phyloP scores from a whole-genome alignment of 2,329 filamentous ascomycete genomes.

The Arthrinium phaeospermum region DNA sequence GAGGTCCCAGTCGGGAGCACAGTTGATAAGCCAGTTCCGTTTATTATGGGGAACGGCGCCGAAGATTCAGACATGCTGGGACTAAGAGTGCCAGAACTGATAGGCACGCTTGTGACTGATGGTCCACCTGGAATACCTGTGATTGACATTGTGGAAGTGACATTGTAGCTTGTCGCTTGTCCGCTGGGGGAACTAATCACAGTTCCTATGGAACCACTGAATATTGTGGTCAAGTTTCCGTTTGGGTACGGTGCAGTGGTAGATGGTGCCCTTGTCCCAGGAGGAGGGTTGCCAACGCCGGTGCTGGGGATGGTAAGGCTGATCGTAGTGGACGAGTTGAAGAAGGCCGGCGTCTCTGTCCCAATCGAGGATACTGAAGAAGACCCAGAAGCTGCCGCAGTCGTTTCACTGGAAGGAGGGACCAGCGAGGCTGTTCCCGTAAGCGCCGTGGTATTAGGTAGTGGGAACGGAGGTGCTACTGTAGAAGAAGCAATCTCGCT shows the following conservation, averaged over 20 bases:
- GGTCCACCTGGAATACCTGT: neutral
- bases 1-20: neutral
- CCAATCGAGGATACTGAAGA: neutral
- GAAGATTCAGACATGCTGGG: neutral
- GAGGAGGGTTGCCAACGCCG: neutral
- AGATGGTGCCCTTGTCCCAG: neutral
- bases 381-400: neutral
- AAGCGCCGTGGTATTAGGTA: slow-evolving; percentile 24
- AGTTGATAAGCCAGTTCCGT: neutral
- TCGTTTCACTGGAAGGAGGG: neutral
- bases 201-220: neutral
- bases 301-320: neutral
- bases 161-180: neutral
- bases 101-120: neutral
- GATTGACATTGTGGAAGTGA: neutral
- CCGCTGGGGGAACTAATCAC: neutral
- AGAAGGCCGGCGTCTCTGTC: neutral
- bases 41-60: slow-evolving; percentile 16
- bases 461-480: slow-evolving; percentile 24
- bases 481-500: slow-evolving; percentile 20
- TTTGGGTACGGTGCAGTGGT: slow-evolving; percentile 2
- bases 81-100: neutral
- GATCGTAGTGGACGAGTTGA: neutral
- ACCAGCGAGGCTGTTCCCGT: slow-evolving; percentile 20
- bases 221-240: neutral